Evolutionary conservation across 257 asterid genomes (phyloP).

Genomic region (Perilla frutescens): DNA sequence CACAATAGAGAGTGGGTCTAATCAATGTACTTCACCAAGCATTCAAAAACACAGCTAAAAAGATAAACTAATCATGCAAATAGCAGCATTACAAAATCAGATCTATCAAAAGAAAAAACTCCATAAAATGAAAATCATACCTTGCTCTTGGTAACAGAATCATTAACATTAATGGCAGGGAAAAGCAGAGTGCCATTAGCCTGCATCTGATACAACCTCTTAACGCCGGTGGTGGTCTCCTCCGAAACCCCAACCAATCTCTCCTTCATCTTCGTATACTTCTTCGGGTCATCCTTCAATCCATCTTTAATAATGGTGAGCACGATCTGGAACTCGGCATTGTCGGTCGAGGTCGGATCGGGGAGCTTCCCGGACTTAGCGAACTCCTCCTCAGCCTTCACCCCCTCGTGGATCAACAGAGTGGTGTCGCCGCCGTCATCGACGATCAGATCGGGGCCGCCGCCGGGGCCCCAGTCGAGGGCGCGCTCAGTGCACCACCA

Average conservation of each 20-base stretch:
- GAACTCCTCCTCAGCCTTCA: slow-evolving; percentile 83
- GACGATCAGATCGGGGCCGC: slow-evolving; percentile 85
- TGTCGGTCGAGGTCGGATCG: slow-evolving; percentile 78
- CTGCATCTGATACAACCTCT: slow-evolving; percentile 94
- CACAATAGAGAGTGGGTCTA: too few relatives aligned
- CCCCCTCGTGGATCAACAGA: slow-evolving; percentile 83
- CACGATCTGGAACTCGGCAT: slow-evolving; percentile 81
- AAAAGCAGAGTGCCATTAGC: slow-evolving; percentile 71
- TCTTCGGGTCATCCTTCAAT: slow-evolving; percentile 65
- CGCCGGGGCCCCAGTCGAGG: slow-evolving; percentile 86
- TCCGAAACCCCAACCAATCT: slow-evolving; percentile 91
- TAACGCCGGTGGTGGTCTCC: slow-evolving; percentile 93
- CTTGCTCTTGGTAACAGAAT: slow-evolving; percentile 97
- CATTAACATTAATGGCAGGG: slow-evolving; percentile 86
- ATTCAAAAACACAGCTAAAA: not conserved
- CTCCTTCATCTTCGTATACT: slow-evolving; percentile 77
- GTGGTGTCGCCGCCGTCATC: slow-evolving; percentile 95
- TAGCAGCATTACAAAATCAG: not conserved
- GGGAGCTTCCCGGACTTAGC: slow-evolving; percentile 64
- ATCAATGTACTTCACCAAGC: not conserved
- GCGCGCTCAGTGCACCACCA: slow-evolving; percentile 98
- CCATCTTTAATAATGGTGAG: slow-evolving; percentile 71
- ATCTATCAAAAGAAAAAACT: not conserved
- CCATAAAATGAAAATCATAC: slow-evolving; percentile 34
- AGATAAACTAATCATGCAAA: not conserved